Evolutionary conservation across 345 rosid species (phyloP).

Genomic region (Erucastrum elatum): DNA sequence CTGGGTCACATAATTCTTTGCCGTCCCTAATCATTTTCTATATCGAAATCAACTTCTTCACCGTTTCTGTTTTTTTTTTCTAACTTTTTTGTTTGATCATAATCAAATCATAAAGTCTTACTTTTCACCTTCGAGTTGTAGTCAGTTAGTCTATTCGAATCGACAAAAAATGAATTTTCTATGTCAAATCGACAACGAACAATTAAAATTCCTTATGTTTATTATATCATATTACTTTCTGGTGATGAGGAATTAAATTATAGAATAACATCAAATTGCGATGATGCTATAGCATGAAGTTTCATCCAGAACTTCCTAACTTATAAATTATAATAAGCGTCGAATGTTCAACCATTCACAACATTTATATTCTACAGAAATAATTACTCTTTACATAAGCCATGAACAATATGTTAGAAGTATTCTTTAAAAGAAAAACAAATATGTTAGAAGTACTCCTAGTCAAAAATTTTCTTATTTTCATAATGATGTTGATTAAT

Average conservation of each 20-base stretch:
- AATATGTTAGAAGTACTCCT: neutral
- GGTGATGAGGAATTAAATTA: neutral
- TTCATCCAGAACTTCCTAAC: neutral
- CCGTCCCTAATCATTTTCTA: conserved; percentile 5
- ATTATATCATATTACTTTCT: neutral
- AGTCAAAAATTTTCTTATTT: neutral
- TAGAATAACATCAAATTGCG: neutral
- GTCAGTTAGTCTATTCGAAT: neutral
- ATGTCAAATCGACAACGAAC: neutral
- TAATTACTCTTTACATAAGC: neutral
- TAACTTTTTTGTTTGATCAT: neutral
- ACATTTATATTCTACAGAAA: neutral
- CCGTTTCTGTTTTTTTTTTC: neutral
- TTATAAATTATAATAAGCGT: neutral
- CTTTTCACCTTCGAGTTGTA: neutral
- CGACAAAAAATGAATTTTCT: neutral
- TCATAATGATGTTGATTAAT: neutral
- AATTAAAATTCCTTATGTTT: neutral
- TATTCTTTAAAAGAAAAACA: neutral
- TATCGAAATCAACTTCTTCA: neutral
- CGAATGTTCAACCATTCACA: neutral
- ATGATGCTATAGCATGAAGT: neutral
- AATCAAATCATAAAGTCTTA: neutral
- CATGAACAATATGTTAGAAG: neutral
- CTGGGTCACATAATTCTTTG: conserved; percentile 6